Evolutionary conservation across 495 filamentous ascomycete genomes (phyloP), one percentile per base, ranked within the genome.

Genomic region (Trichocladium uniseriatum): DNA sequence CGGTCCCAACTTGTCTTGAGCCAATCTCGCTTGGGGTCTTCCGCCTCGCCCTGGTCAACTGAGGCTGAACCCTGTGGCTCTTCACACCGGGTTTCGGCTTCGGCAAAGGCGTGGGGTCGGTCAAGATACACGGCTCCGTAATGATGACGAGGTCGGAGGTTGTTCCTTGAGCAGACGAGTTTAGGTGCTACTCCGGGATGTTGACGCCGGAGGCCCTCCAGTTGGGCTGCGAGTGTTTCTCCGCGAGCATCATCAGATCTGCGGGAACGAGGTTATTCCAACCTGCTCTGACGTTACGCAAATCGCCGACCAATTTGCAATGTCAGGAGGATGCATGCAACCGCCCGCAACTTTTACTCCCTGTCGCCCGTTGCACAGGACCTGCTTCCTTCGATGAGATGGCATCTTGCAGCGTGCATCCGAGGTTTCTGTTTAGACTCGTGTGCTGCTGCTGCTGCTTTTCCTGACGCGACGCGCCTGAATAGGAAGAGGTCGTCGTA

Each of bases 251-350:
- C n/a, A n/a, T n/a, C 24, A 27, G 24, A 4, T 27, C 24, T 27
- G 24, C 24, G 8, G 24, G 24, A 55, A 59, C 56, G 42, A n/a
- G 37, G 36, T 31, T 16, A 13, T 19, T 45, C 10, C 8, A 32
- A 18, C 36, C 22, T 28, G 13, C 6, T 4, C 39, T 49, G 19
- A 38, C 38, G 62, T 61, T 63, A 62, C 62, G 52, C 62, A 66
- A 53, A 56, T 62, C 58, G 60, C 58, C 63, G 56, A 60, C 63
- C 53, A 58, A 43, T 53, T 53, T 55, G 31, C 32, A 32, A 14
- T 37, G 41, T 1, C 24, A 29, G 22, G 2, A 20, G 28, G 18
- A 45, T 41, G 32, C 27, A 34, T 54, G 46, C 46, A 50, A 35
- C 36, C 52, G 47, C 7, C 52, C 46, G 52, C 22, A 14, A 42